These are phyloP conservation scores for Knufia petricola DNA, from an alignment of 2,329 filamentous ascomycete species.

Conservation along the genomic window DNA sequence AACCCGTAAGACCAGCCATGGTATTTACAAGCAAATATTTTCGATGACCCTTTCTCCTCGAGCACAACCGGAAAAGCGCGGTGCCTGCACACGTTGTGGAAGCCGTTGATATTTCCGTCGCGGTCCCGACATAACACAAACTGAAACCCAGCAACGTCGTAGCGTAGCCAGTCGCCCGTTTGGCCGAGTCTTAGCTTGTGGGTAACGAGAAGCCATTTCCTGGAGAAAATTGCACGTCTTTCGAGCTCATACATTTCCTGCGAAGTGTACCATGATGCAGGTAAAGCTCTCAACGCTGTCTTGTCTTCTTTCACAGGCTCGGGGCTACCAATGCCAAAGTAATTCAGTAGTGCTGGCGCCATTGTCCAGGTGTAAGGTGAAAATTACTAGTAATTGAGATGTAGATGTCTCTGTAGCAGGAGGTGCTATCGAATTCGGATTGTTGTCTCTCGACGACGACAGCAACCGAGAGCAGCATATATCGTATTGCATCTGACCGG, in stretches of 20 bases:
- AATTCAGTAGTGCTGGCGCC: conserved; percentile 14
- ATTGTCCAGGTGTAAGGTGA: conserved; percentile 1
- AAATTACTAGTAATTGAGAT: too few relatives aligned
- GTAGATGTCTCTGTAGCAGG: too few relatives aligned
- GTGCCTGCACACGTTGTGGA: conserved; percentile 56
- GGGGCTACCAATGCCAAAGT: conserved; percentile 2
- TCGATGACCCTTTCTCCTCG: conserved; percentile 12
- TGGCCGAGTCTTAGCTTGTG: conserved; percentile 39
- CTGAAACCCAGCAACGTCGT: conserved; percentile 38
- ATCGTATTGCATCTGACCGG: too few relatives aligned
- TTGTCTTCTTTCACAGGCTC: conserved; percentile 5
- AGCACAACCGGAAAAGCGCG: conserved; percentile 47
- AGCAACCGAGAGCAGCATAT: too few relatives aligned
- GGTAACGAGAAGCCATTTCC: conserved; percentile 37
- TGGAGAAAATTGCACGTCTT: conserved; percentile 41
- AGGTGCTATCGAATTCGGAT: too few relatives aligned
- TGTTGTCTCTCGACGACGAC: too few relatives aligned
- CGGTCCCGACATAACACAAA: conserved; percentile 45
- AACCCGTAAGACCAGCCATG: conserved; percentile 56
- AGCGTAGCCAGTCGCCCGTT: conserved; percentile 32
- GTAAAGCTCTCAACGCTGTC: conserved; percentile 30
- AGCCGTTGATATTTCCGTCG: conserved; percentile 45
- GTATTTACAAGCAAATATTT: conserved; percentile 50
- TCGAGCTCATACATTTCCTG: conserved; percentile 42
- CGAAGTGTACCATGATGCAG: conserved; percentile 45